Evolutionary conservation across 306 rosid species (phyloP), one percentile per base, ranked within the genome.

Genomic region (Heteromeles arbutifolia): DNA sequence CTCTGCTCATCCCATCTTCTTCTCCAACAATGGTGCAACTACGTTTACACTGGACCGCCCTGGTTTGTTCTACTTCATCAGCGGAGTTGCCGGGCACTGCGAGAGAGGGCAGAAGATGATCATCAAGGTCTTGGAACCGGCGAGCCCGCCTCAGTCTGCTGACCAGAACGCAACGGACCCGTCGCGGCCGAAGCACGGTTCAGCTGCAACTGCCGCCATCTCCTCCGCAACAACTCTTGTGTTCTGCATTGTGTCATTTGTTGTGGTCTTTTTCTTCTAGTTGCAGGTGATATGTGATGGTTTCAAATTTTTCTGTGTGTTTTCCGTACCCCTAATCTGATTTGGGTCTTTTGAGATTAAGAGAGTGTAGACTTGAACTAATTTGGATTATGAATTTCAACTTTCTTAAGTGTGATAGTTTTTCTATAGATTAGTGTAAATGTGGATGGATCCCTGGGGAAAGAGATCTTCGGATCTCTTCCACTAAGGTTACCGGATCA

Each of bases 21-120:
- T 80, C 88, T 82, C 87, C 37, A 92, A 92, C 83, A 83, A 84
- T 13, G 97, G 96, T 0, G 74, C 82, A 43, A 86, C 90, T 0
- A 53, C 78, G 3, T 82, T 81, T 83, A 72, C 67, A 7, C 74
- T 95, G 28, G 87, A 86, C 21, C 37, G 88, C 4, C 74, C 97
- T 0, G 97, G 97, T 3, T n/a, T 87, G 81, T 92, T 87, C 89
- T 95, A 67, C 78, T 95, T 95, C 90, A 86, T 92, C 8, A 95
- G 98, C 72, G 97, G 98, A 25, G 86, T 92, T 54, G 72, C 84
- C 2, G 93, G 96, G 43, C 98, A 95, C 72, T 95, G 97, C 44
- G 44, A 61, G 78, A 86, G 84, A 72, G 98, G 98, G 0, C 92
- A 86, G 59, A 89, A 83, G 78, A 79, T 95, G 89, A 82, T 89